Base-by-base conservation (phyloP, 2,329 filamentous ascomycete species). In the Sporothrix globosa region DNA sequence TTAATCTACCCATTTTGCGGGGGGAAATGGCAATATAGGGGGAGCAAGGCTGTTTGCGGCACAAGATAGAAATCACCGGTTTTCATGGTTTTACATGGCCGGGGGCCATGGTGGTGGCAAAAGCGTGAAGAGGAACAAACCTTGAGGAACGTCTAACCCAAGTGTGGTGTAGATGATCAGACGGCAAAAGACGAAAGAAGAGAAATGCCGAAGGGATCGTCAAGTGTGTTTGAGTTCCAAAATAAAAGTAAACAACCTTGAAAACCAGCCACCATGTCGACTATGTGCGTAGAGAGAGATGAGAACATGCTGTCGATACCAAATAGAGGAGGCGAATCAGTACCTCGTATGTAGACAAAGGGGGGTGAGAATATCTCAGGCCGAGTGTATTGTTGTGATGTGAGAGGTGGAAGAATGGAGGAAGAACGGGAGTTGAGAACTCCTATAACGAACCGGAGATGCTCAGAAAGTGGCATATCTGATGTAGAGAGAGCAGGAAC, bases 1-100 rank as follows among this genome's bases (percentile, higher is more conserved):
- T 63, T 63, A 27, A 63, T 63, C 41, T 63, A 46, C 7, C 41
- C n/a, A 27, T 63, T 63, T 65, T 48, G 60, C 44, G 41, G 41
- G 21, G 41, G 60, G 21, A 6, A 19, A 24, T 65, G 10, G 13
- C 41, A 48, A 30, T 48, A 30, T n/a, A 48, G 13, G n/a, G 7
- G 21, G 56, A n/a, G 56, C 60, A 48, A 41, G 60, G 60, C 58
- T 63, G 46, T 27, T 46, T 48, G 41, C 60, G 60, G 60, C 60
- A 65, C 21, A 27, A 13, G 24, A 11, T 65, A n/a, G 44, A 10
- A 44, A 30, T 48, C 24, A 41, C 34, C 17, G 39, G 34, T 44
- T 65, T 14, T 46, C 27, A 11, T 11, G 14, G 9, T 30, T 63
- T 63, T 48, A 34, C 24, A 19, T 48, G 34, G 19, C 39, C 21